These are phyloP conservation scores for Pseudogymnoascus sp. DNA, from an alignment of 2,329 filamentous ascomycete species.

Conservation along the genomic window DNA sequence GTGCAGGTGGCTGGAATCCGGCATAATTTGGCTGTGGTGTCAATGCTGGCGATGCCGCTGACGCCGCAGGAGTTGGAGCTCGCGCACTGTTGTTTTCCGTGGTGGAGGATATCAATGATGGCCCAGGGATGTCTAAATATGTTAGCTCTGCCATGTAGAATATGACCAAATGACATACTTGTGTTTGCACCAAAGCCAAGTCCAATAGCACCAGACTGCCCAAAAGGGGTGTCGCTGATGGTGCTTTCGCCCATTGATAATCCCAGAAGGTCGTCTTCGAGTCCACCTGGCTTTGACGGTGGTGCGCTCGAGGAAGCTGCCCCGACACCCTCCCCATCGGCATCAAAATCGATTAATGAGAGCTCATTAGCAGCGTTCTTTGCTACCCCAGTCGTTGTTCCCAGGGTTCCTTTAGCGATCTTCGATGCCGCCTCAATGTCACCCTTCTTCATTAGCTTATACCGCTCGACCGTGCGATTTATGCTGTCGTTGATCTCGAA, in stretches of 20 bases:
- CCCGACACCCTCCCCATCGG: constrained; percentile 48
- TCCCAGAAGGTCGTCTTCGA: constrained; percentile 87
- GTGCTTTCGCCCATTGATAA: constrained; percentile 60
- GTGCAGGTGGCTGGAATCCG: constrained; percentile 39
- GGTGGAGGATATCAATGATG: constrained; percentile 52
- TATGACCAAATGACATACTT: constrained; percentile 40
- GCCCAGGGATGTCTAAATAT: constrained; percentile 52
- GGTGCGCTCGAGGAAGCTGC: constrained; percentile 35
- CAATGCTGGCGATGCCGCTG: constrained; percentile 19
- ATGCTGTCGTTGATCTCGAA: constrained; percentile 99
- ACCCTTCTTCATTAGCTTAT: constrained; percentile 92
- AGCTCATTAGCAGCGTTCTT: constrained; percentile 67
- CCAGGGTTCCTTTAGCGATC: constrained; percentile 73
- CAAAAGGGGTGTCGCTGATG: constrained; percentile 37
- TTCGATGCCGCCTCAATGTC: constrained; percentile 76
- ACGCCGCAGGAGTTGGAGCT: constrained; percentile 35
- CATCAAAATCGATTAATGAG: constrained; percentile 88
- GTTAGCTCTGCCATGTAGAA: constrained; percentile 18
- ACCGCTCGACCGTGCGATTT: constrained; percentile 89
- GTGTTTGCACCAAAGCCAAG: constrained; percentile 67
- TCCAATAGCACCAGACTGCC: constrained; percentile 72
- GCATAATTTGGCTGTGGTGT: constrained; percentile 36
- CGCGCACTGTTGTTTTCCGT: constrained; percentile 53
- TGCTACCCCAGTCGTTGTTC: constrained; percentile 55
- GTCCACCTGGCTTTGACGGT: constrained; percentile 48